Conservation (phyloP, 2,329 filamentous ascomycete species). For the Tolypocladium album region DNA sequence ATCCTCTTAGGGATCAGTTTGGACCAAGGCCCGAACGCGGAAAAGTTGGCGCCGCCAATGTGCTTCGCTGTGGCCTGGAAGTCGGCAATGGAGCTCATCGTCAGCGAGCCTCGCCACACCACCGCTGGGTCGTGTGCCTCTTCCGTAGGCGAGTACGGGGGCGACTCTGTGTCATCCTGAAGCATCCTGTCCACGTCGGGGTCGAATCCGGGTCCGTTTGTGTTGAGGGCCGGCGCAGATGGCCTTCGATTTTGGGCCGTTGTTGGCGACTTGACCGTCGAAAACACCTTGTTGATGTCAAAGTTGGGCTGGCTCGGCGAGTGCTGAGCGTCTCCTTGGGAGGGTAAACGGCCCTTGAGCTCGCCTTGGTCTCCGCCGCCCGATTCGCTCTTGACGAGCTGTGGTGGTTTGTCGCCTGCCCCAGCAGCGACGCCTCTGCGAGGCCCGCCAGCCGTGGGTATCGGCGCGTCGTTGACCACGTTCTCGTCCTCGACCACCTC, state of each 20-base stretch:
- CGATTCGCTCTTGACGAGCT: slow-evolving; percentile 24
- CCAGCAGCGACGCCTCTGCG: slow-evolving; percentile 3
- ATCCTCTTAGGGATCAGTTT: slow-evolving; percentile 62
- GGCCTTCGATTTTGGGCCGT: slow-evolving; percentile 33
- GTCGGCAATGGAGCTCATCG: slow-evolving; percentile 68
- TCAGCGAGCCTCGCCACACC: slow-evolving; percentile 66
- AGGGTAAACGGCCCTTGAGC: slow-evolving; percentile 21
- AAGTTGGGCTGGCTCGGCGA: slow-evolving; percentile 53
- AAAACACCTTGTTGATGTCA: slow-evolving; percentile 79
- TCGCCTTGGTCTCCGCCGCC: slow-evolving; percentile 16
- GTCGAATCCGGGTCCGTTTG: slow-evolving; percentile 58
- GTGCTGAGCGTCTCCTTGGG: slow-evolving; percentile 32
- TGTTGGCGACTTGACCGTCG: slow-evolving; percentile 67
- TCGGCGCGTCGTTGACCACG: slow-evolving; percentile 24
- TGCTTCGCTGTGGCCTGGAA: slow-evolving; percentile 71
- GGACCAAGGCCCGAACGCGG: slow-evolving; percentile 55
- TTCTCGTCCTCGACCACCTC: slow-evolving; percentile 74
- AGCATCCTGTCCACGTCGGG: slow-evolving; percentile 84
- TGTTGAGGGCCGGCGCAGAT: slow-evolving; percentile 33
- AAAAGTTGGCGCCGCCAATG: slow-evolving; percentile 72
- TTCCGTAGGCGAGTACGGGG: slow-evolving; percentile 74
- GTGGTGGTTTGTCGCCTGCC: slow-evolving; percentile 5
- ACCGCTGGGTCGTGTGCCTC: slow-evolving; percentile 55
- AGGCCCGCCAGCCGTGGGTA: slow-evolving; percentile 13
- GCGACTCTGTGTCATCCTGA: slow-evolving; percentile 68